phyloP scores from a whole-genome alignment of 2,329 filamentous ascomycete species.

The Delphinella strobiligena region DNA sequence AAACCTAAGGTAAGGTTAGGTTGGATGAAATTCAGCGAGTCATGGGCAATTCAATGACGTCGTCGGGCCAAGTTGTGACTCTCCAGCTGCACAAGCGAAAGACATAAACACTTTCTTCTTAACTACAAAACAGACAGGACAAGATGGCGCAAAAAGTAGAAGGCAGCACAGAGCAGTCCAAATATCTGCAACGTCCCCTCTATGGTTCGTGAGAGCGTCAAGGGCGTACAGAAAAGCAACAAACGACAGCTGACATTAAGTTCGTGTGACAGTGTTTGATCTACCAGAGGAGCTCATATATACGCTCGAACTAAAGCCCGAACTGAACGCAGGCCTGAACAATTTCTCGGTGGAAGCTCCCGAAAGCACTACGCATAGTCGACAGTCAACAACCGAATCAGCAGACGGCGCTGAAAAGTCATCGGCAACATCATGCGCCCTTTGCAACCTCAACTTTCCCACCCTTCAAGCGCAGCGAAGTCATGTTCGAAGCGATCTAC shows the following conservation, averaged over 20 bases:
- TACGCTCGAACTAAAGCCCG: constrained; percentile 49
- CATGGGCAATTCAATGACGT: neutral
- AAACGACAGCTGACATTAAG: neutral
- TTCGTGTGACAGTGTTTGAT: constrained; percentile 55
- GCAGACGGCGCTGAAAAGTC: constrained; percentile 36
- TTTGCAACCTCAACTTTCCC: constrained; percentile 63
- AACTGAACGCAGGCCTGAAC: constrained; percentile 5
- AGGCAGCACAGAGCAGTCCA: constrained; percentile 19
- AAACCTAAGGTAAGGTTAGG: too few relatives aligned
- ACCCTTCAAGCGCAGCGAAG: constrained; percentile 69
- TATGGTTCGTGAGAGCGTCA: constrained; percentile 31
- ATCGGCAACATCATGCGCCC: constrained; percentile 59
- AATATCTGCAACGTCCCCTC: constrained; percentile 32
- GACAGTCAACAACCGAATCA: constrained; percentile 20
- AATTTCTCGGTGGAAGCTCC: neutral
- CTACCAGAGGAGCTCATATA: constrained; percentile 62
- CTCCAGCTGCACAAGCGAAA: too few relatives aligned
- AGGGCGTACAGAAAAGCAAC: constrained; percentile 11
- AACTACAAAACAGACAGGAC: too few relatives aligned
- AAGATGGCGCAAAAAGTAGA: constrained; percentile 14
- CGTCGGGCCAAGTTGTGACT: neutral
- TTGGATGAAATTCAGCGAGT: neutral
- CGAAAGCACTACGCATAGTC: constrained; percentile 6
- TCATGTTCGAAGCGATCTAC: constrained; percentile 81
- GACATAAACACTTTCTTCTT: too few relatives aligned